Evolutionary conservation across 2,329 filamentous ascomycete species (phyloP).

Genomic region (Pseudocercospora pini-densiflorae): DNA sequence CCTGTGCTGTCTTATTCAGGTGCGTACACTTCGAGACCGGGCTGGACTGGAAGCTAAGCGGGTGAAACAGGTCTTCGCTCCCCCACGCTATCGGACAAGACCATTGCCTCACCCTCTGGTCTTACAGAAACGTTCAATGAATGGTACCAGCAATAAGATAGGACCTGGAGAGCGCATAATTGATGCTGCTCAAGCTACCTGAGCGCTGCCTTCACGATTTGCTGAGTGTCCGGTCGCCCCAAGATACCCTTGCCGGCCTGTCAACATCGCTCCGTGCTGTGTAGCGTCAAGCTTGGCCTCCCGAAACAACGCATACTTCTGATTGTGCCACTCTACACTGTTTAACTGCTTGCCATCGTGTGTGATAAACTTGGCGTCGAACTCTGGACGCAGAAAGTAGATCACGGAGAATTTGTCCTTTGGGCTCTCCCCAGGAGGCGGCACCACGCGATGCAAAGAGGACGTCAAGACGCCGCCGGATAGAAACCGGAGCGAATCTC

Average conservation of each 20-base stretch:
- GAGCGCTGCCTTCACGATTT: background rate
- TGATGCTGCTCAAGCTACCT: background rate
- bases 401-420: constrained; percentile 31
- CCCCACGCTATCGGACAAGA: background rate
- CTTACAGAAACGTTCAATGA: constrained; percentile 6
- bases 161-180: background rate
- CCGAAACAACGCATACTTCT: constrained; percentile 17
- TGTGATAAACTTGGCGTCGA: constrained; percentile 26
- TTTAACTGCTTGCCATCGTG: constrained; percentile 14
- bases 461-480: constrained; percentile 28
- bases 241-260: constrained; percentile 9
- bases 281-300: constrained; percentile 7
- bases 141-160: constrained; percentile 9
- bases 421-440: constrained; percentile 16
- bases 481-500: constrained; percentile 37
- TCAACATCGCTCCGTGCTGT: constrained; percentile 14
- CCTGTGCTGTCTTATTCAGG: background rate
- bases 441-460: constrained; percentile 34
- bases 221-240: background rate
- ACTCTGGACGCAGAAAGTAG: constrained; percentile 32
- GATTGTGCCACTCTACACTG: constrained; percentile 17
- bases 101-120: background rate
- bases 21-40: background rate
- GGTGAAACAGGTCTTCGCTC: background rate
- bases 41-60: background rate